Base-by-base conservation (phyloP, 352 stramenopile species). In the Phytophthora tubulina region DNA sequence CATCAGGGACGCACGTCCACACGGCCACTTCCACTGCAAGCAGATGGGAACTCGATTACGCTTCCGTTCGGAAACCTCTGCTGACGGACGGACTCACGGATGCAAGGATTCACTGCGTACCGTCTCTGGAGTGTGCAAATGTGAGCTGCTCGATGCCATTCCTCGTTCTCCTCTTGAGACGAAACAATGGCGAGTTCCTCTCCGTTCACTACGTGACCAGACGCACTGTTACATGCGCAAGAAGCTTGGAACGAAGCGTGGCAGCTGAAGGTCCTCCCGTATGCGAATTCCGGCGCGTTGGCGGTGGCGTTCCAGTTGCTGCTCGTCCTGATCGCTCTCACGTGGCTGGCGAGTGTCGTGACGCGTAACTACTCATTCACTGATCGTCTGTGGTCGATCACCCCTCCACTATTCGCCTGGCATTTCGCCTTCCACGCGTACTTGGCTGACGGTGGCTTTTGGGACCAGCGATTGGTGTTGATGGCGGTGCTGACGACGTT, bases 371-470 rank as follows among this genome's bases (percentile, higher is more conserved):
- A 95, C 71, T 97, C 86, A 63, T 92, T 97, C 83, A 92, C 93
- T 0, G 95, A 98, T 58, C 96, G 96, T n/a, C 38, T 98, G 44
- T 98, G 95, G 95, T 97, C 86, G 27, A 91, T 98, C 60, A 86
- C 86, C 55, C 95, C 95, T 11, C 73, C 88, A 51, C 39, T 97
- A 1, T 98, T 97, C 69, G 80, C 87, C 14, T 98, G 90, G 89
- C 85, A 94, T 63, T 91, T 92, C 46, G 80, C 80, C 10, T 80
- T 74, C 63, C 83, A 81, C 48, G 81, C 80, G n/a, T 86, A 66
- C 44, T n/a, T 90, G 3, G 60, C 75, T 5, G 92, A 98, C 44
- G 73, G 72, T 15, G 77, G 74, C 35, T 44, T 65, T 54, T 92
- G 91, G 67, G 68, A 87, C 53, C 72, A 86, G 30, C 80, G 87